These are phyloP conservation scores for Sideroxylon spinosum DNA, from an alignment of 179 eudicot species.

Conservation along the genomic window DNA sequence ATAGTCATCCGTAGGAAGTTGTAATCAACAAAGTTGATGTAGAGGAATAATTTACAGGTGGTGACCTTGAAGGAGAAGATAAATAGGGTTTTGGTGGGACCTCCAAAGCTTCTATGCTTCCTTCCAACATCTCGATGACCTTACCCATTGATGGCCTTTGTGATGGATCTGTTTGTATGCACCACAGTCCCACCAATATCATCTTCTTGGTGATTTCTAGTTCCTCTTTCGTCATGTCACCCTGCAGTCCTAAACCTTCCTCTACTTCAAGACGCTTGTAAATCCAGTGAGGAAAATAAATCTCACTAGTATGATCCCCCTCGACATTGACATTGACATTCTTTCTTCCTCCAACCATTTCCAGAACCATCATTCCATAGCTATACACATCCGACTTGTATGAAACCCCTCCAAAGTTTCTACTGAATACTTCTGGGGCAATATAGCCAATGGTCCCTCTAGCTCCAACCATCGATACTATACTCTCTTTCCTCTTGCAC, in stretches of 20 bases:
- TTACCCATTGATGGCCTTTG: constrained; percentile 17
- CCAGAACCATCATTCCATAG: constrained; percentile 29
- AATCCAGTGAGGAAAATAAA: constrained; percentile 24
- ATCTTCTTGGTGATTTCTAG: constrained; percentile 16
- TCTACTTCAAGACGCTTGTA: constrained; percentile 17
- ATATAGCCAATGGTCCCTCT: constrained; percentile 33
- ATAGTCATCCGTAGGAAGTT: too few relatives aligned
- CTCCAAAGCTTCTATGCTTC: constrained; percentile 11
- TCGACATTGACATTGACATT: constrained; percentile 3
- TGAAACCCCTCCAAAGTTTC: constrained; percentile 29
- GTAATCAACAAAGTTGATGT: background rate
- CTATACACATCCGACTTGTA: constrained; percentile 32
- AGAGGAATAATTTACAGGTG: background rate
- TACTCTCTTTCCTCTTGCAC: constrained; percentile 20
- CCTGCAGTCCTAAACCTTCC: background rate
- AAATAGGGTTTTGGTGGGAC: constrained; percentile 21
- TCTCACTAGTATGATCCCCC: background rate
- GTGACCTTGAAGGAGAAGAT: constrained; percentile 10
- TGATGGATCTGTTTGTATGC: constrained; percentile 21
- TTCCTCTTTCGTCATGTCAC: background rate
- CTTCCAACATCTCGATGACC: constrained; percentile 28
- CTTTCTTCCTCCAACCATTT: constrained; percentile 30
- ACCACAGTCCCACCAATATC: constrained; percentile 25
- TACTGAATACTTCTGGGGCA: constrained; percentile 26
- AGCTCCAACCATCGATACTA: constrained; percentile 22